Percentiles rank a stretch among this genome's conserved stretches.
Conservation (phyloP, 768 basidiomycete species). For the Podaxis sp. region DNA sequence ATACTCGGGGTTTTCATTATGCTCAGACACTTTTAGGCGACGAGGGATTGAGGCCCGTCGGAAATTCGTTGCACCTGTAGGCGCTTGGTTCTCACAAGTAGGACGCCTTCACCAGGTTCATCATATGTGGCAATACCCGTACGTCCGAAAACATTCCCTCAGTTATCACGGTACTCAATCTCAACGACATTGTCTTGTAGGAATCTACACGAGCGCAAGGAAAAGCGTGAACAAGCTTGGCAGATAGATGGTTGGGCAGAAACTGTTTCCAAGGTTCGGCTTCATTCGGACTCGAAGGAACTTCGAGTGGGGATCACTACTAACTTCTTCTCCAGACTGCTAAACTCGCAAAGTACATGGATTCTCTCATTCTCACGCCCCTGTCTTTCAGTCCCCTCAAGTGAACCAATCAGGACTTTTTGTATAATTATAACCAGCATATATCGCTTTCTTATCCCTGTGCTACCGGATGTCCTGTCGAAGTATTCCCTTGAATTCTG, state of each 20-base stretch:
- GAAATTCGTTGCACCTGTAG: conserved; percentile 81
- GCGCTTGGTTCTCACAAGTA: conserved; percentile 91
- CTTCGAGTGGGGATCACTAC: conserved; percentile 9
- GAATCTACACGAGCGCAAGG: conserved; percentile 77
- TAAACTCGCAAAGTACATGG: conserved; percentile 84
- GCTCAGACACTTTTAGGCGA: conserved; percentile 53
- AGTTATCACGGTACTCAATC: conserved; percentile 1
- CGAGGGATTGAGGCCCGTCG: conserved; percentile 92
- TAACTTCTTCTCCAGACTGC: conserved; percentile 62
- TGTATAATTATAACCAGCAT: conserved; percentile 3
- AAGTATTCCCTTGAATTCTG: conserved; percentile 1
- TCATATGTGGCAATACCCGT: conserved; percentile 98
- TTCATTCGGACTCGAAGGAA: neutral
- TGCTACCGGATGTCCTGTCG: neutral
- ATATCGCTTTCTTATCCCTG: conserved; percentile 10
- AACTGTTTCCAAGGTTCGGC: conserved; percentile 82
- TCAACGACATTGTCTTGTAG: conserved; percentile 33
- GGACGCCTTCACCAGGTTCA: conserved; percentile 87
- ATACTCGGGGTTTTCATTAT: conserved; percentile 12
- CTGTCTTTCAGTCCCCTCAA: conserved; percentile 85
- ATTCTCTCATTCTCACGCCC: conserved; percentile 78
- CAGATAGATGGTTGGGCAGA: conserved; percentile 93
- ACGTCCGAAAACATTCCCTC: conserved; percentile 27
- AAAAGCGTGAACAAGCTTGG: conserved; percentile 89
- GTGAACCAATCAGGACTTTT: conserved; percentile 32